Evolutionary conservation across 2,329 filamentous ascomycete species (phyloP), one percentile per base, ranked within the genome.

Genomic region (Penicillium sp.): DNA sequence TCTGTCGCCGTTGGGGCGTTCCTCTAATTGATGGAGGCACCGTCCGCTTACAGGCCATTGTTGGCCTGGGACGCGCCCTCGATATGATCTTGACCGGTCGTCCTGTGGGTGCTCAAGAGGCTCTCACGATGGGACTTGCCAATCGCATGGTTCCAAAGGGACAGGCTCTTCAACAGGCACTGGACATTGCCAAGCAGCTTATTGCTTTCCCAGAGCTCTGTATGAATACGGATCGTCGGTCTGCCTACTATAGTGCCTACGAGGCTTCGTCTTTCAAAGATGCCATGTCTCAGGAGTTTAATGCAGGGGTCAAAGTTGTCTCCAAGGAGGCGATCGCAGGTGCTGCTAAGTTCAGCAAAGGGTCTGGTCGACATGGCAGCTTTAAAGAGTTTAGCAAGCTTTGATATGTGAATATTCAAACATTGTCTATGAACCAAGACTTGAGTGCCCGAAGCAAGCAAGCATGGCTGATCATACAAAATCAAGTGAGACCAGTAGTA

Each of bases 61-160:
- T 87, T 24, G 85, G 85, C 0, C 74, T 86, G 0, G 83, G 84
- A 0, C 70, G 83, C 2, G 84, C 85, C 0, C 63, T 86, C 58
- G 85, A 87, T 69, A 83, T 87, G 80, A 84, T 86, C 17, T 73
- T 87, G 5, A 87, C 85, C 0, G 85, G 85, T 0, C 73, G 84
- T 0, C 67, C 78, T 0, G 82, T 87, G 0, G 65, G 63, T 0
- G 84, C 84, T 0, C 66, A 78, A 19, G 84, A 87, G 65, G 84
- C 84, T 0, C 65, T 84, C 30, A 54, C 69, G 0, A 84, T 86
- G 75, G 85, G 84, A 0, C 74, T 87, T 8, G 84, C 80, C 9
- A 86, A 82, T 68, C 75, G 84, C 0, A 79, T 86, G 0, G 84
- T 86, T 1, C 76, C 79, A 0, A 82, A 81, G 61, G 85, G 84